Evolutionary conservation across 768 basidiomycete species (phyloP), one percentile per base, ranked within the genome.

Genomic region (Calocera viscosa): DNA sequence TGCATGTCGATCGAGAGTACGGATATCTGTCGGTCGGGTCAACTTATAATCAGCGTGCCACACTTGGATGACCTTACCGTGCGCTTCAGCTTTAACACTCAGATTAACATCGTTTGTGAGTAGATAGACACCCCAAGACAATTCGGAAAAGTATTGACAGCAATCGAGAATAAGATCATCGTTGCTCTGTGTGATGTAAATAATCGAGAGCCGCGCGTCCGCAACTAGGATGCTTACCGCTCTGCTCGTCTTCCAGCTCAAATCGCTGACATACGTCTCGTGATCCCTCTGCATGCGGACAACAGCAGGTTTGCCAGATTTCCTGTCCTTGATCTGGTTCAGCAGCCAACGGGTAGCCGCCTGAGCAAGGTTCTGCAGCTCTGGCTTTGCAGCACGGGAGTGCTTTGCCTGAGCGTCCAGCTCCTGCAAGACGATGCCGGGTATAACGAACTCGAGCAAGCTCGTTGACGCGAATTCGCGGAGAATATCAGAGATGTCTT

Each of bases 131-230:
- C 7, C 5, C 5, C 7, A 5, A 12, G 53, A 3, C 8, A 26
- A 14, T 7, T 19, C 7, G 30, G 68, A 65, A 69, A 86, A 89
- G 74, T 85, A 87, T 70, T 80, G 76, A 71, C 86, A 88, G 71
- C 90, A 92, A 73, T 91, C 91, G 65, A 88, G 75, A 71, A 93
- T 90, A 40, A 87, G 75, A 64, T 80, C 79, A 71, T 93, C 90
- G 71, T 90, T 90, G 67, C 71, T 74, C 68, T 70, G 30, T 72
- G 71, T 22, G 26, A 35, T 35, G 34, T 73, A 72, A 72, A 68
- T 68, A 70, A 40, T 40, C 66, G 72, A 75, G 63, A 28, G 53
- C 38, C 63, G 63, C 28, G 16, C 60, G 65, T 43, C 68, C n/a
- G 64, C 14, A 68, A 43, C 22, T 43, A 24, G 69, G 63, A 49